Conservation (phyloP, 2,329 filamentous ascomycete genomes). For the Celoporthe dispersa region DNA sequence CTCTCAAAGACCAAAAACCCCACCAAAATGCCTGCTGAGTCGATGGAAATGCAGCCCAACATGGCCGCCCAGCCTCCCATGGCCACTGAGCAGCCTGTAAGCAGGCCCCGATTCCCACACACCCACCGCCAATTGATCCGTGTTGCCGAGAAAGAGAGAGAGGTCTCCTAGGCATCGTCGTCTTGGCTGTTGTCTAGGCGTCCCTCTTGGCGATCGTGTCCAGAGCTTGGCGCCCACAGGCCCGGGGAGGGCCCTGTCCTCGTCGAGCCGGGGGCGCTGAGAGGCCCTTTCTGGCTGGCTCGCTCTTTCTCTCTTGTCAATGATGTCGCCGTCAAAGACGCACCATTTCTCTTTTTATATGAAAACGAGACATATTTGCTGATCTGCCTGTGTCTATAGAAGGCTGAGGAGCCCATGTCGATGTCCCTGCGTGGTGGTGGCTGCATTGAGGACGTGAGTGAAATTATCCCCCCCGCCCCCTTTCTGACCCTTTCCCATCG, state of each 20-base stretch:
- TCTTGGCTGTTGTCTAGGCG: neutral
- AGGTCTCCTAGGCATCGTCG: slow-evolving; percentile 1
- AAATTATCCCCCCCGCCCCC: neutral
- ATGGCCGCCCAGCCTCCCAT: slow-evolving; percentile 32
- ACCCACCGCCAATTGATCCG: slow-evolving; percentile 23
- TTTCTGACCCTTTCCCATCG: neutral
- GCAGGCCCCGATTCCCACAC: slow-evolving; percentile 16
- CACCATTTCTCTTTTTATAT: neutral
- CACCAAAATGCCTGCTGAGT: slow-evolving; percentile 24
- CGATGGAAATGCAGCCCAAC: slow-evolving; percentile 29
- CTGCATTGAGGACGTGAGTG: slow-evolving; percentile 30
- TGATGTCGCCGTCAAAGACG: neutral
- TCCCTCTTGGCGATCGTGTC: neutral
- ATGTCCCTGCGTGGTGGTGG: slow-evolving; percentile 35
- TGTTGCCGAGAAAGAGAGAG: slow-evolving; percentile 5
- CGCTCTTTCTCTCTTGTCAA: neutral
- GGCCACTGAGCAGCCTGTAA: slow-evolving; percentile 35
- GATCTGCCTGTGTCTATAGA: slow-evolving; percentile 15
- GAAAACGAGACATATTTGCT: neutral
- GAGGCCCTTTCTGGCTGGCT: neutral
- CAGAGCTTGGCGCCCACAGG: neutral
- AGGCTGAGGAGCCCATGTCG: slow-evolving; percentile 34
- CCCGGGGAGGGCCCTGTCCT: neutral
- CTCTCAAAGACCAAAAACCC: neutral
- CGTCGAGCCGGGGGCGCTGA: neutral